Conservation (phyloP, 768 basidiomycete species). For the Suillus subaureus region DNA sequence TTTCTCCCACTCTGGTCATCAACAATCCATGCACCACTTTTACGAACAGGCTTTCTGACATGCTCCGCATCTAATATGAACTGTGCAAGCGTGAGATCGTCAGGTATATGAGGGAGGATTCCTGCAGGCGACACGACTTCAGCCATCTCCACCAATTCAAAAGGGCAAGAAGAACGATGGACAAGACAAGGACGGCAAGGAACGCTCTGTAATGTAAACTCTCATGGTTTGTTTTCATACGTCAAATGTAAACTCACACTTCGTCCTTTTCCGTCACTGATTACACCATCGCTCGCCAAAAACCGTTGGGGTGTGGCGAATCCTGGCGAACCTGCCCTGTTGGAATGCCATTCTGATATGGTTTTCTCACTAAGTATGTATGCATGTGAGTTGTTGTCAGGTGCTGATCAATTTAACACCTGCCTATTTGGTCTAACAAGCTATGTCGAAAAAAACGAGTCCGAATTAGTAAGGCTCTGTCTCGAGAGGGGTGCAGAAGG, state of each 20-base stretch:
- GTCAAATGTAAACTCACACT: background rate
- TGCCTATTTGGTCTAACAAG: no score
- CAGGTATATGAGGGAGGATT: constrained; percentile 36
- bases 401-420: background rate
- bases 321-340: background rate
- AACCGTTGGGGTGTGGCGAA: background rate
- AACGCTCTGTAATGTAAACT: background rate
- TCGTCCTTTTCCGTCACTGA: background rate
- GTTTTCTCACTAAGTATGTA: background rate
- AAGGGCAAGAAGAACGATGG: background rate
- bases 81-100: constrained; percentile 39
- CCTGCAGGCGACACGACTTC: constrained; percentile 32
- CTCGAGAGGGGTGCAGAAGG: no score
- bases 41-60: constrained; percentile 29
- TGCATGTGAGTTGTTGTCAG: background rate
- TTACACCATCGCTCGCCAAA: background rate
- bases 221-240: background rate
- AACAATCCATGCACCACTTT: constrained; percentile 40
- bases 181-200: background rate
- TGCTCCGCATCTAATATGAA: constrained; percentile 40
- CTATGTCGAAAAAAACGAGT: no score
- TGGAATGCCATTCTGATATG: background rate
- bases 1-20: constrained; percentile 42
- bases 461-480: no score
- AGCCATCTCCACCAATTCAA: constrained; percentile 19